These are phyloP conservation scores for Yamadazyma olivae DNA, from an alignment of 805 yeast genomes.

Conservation along the genomic window DNA sequence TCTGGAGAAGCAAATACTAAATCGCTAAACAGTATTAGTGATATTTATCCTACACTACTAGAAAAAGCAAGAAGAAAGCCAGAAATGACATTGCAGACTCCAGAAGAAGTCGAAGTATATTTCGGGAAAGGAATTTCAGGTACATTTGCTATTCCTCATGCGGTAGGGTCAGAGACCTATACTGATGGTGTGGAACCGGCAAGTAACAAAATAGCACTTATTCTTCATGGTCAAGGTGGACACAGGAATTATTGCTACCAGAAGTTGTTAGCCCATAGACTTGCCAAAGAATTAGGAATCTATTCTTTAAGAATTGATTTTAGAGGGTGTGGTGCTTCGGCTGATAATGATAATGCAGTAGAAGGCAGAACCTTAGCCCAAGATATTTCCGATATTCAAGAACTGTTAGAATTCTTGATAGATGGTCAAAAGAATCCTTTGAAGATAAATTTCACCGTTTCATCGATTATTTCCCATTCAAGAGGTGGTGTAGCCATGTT, in stretches of 20 bases:
- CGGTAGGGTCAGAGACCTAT: conserved; percentile 21
- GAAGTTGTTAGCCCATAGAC: conserved; percentile 52
- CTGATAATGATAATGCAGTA: conserved; percentile 35
- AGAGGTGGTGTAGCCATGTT: conserved; percentile 78
- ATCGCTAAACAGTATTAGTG: too few species aligned
- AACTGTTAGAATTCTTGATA: conserved; percentile 25
- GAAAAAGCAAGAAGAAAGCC: too few species aligned
- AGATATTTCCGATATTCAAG: conserved; percentile 68
- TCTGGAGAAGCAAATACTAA: too few species aligned
- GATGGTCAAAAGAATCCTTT: conserved; percentile 31
- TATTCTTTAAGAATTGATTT: conserved; percentile 78
- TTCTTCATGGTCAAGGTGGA: conserved; percentile 85
- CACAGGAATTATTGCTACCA: conserved; percentile 81
- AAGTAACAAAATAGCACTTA: conserved; percentile 51
- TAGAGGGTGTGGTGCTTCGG: conserved; percentile 80
- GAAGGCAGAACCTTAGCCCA: conserved; percentile 57
- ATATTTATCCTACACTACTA: too few species aligned
- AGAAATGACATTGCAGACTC: too few species aligned
- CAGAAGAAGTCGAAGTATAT: conserved; percentile 34
- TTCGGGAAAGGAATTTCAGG: conserved; percentile 34
- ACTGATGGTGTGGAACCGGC: conserved; percentile 32
- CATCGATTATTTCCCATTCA: conserved; percentile 72
- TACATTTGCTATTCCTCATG: conserved; percentile 37
- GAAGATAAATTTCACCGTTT: conserved; percentile 44
- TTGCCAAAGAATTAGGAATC: conserved; percentile 60